phyloP scores from a whole-genome alignment of 495 filamentous ascomycete species.

The Lichenothelia convexa region DNA sequence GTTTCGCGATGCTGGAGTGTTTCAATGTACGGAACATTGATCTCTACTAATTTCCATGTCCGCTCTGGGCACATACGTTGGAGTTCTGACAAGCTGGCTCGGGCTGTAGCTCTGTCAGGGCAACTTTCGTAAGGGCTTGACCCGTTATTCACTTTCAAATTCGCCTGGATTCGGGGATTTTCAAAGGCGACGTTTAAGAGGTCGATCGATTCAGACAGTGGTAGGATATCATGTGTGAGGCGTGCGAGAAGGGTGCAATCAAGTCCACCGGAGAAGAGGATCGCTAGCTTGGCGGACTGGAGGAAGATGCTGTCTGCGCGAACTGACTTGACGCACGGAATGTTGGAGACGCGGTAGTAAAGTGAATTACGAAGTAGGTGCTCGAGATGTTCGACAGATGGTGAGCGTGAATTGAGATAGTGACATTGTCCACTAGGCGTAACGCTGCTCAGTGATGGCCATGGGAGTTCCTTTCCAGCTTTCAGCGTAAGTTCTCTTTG shows the following conservation, averaged over 20 bases:
- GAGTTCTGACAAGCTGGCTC: slow-evolving; percentile 57
- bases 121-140: slow-evolving; percentile 51
- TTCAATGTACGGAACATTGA: slow-evolving; percentile 71
- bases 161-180: slow-evolving; percentile 45
- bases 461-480: slow-evolving; percentile 12
- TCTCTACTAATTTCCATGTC: slow-evolving; percentile 64
- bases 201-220: slow-evolving; percentile 50
- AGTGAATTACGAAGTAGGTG: slow-evolving; percentile 46
- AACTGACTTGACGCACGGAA: slow-evolving; percentile 36
- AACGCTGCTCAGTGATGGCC: slow-evolving; percentile 10
- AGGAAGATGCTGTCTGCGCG: slow-evolving; percentile 6
- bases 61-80: slow-evolving; percentile 50
- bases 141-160: slow-evolving; percentile 16
- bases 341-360: slow-evolving; percentile 40
- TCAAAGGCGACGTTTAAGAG: slow-evolving; percentile 94
- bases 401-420: slow-evolving; percentile 28
- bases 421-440: slow-evolving; percentile 8
- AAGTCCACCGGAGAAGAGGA: slow-evolving; percentile 87
- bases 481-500: no score
- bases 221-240: slow-evolving; percentile 62
- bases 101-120: slow-evolving; percentile 76
- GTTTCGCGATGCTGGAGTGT: slow-evolving; percentile 46
- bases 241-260: slow-evolving; percentile 83
- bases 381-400: slow-evolving; percentile 37
- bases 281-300: slow-evolving; percentile 40